A percentile compares a stretch with the other conserved stretches of the same genome.
These are phyloP conservation scores for Teratosphaeria zuluensis DNA, from an alignment of 2,329 filamentous ascomycete species.

Conservation along the genomic window DNA sequence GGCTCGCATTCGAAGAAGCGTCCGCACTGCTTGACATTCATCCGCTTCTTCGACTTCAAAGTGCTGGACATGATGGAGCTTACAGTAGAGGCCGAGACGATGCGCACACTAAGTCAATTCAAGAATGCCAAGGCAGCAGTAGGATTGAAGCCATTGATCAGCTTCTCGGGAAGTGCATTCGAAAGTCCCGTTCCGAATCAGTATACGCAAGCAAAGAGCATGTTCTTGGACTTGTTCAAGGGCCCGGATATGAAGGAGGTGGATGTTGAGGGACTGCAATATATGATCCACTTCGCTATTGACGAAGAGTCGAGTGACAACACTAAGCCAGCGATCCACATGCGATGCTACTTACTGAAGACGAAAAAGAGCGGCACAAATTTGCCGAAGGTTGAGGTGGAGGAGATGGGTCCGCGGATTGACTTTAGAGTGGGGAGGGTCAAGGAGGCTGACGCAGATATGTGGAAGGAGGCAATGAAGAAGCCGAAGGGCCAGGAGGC, in stretches of 20 bases:
- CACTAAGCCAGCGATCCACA: conserved; percentile 42
- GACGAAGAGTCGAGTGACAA: conserved; percentile 40
- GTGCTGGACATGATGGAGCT: conserved; percentile 93
- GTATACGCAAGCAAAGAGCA: conserved; percentile 76
- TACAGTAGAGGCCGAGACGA: conserved; percentile 65
- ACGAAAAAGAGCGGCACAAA: conserved; percentile 66
- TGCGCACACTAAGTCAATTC: conserved; percentile 63
- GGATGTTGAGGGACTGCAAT: conserved; percentile 91
- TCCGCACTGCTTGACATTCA: conserved; percentile 78
- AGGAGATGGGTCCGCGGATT: conserved; percentile 90
- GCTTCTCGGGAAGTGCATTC: conserved; percentile 84
- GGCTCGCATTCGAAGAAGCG: conserved; percentile 86
- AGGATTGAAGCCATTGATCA: conserved; percentile 77
- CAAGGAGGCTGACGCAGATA: conserved; percentile 64
- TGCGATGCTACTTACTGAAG: conserved; percentile 76
- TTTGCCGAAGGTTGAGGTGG: conserved; percentile 81
- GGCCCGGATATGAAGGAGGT: conserved; percentile 71
- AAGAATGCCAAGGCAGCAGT: conserved; percentile 55
- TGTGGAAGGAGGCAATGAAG: conserved; percentile 85
- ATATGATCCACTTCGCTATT: conserved; percentile 72
- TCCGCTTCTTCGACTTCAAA: conserved; percentile 75
- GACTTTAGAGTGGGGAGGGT: conserved; percentile 79
- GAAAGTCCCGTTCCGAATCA: conserved; percentile 70
- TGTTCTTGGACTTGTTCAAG: conserved; percentile 86
- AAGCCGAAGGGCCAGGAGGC: conserved; percentile 63